Evolutionary conservation across 495 filamentous ascomycete genomes (phyloP), one percentile per base, ranked within the genome.

Genomic region (Aspergillus conjunctus): DNA sequence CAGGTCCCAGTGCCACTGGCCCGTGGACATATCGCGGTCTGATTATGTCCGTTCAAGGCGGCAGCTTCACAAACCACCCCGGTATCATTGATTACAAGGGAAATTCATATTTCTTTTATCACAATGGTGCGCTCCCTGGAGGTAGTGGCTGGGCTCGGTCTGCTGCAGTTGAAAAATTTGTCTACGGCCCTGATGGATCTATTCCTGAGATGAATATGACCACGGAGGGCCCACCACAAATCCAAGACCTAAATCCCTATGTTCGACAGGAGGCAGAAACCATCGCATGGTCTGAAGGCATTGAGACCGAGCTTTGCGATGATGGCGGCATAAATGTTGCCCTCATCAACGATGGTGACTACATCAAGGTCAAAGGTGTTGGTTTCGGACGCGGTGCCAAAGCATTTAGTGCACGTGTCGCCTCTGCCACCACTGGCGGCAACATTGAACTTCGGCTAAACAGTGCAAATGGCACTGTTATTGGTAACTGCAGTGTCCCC

Each of bases 71-170:
- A 43, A 72, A 72, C 58, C 69, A 72, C 57, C 53, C 59, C 3
- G 69, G 65, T 34, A 63, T 72, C 32, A 61, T 72, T 43, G 66
- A 72, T 45, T 72, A 62, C 59, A 62, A 66, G 54, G 61, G 60
- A 51, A 46, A 58, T 21, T 68, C 69, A 15, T 72, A 72, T 61
- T 70, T 72, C 48, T 68, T 70, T 61, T 72, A 72, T 53, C 69
- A 72, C 54, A 72, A 72, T 57, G 63, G 66, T 49, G 69, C 69
- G 31, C 66, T 72, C 10, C 69, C 69, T 21, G 61, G 61, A 17
- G 69, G 69, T 31, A 53, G 68, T 54, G 61, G 61, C 34, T 72
- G 62, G 49, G 20, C 65, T 15, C 60, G 69, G 45, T 70, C 69
- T 31, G 63, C 68, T 6, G 60, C 58, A 37, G 58, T 72, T 17